Evolutionary conservation across 2,329 filamentous ascomycete genomes (phyloP).

Genomic region (Ophiostoma piceae): DNA sequence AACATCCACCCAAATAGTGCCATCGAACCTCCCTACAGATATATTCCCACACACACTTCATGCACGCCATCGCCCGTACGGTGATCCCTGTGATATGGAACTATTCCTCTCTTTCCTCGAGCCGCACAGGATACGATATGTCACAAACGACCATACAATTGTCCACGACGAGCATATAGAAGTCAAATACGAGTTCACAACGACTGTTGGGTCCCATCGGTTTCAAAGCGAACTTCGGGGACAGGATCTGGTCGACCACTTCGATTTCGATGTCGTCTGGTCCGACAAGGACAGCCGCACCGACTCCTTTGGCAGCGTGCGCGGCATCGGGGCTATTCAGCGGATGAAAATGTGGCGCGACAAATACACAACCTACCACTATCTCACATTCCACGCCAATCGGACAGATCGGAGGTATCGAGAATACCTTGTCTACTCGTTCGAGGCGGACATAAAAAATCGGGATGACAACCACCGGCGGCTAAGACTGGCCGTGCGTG

Average conservation of each 20-base stretch:
- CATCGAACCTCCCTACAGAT: conserved; percentile 42
- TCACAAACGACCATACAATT: conserved; percentile 42
- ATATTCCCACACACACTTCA: conserved; percentile 47
- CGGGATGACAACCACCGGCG: conserved; percentile 44
- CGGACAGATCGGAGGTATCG: conserved; percentile 44
- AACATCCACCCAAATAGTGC: conserved; percentile 35
- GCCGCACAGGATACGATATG: conserved; percentile 46
- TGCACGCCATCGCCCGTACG: conserved; percentile 47
- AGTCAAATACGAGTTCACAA: conserved; percentile 49
- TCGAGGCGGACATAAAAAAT: conserved; percentile 44
- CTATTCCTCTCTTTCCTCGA: conserved; percentile 45
- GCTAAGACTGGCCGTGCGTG: conserved; percentile 40
- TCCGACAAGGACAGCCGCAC: conserved; percentile 46
- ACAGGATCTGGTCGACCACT: conserved; percentile 47
- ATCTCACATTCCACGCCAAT: conserved; percentile 42
- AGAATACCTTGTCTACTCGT: conserved; percentile 45
- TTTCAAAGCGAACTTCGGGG: conserved; percentile 47
- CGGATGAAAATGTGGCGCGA: conserved; percentile 50
- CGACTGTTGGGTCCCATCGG: conserved; percentile 43
- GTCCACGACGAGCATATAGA: conserved; percentile 46
- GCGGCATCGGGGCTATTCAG: conserved; percentile 48
- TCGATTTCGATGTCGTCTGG: conserved; percentile 50
- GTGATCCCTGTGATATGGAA: conserved; percentile 47
- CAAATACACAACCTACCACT: conserved; percentile 44
- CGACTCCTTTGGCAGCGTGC: conserved; percentile 46